Evolutionary conservation across 2,329 filamentous ascomycete genomes (phyloP), one percentile per base, ranked within the genome.

Genomic region (Aspergillus sp.): DNA sequence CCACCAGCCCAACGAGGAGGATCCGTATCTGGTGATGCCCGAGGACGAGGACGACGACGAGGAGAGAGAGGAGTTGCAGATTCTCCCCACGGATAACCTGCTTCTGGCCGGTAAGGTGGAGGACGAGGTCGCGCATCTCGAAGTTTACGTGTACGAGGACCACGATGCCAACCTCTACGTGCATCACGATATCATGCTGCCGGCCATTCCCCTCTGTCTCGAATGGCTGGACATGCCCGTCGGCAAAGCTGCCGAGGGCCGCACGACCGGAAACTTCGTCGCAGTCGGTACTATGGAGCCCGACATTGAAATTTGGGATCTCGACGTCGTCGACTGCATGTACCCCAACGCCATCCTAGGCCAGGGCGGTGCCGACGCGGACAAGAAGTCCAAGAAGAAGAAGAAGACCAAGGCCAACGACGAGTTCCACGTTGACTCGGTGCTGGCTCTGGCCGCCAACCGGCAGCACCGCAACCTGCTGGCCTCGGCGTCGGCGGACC

Each of bases 101-200:
- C 84, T 99, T 36, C 82, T 99, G 52, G 91, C 94, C 11, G 93
- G 92, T 65, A 94, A 96, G 79, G 89, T 98, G 54, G 95, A 99
- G 77, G 95, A 99, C 69, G 95, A 99, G 74, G 88, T 99, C 62
- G 94, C 95, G 18, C 94, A 98, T 77, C 83, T 99, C 26, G 95
- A 99, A 76, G 90, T 98, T 20, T 97, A 98, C 72, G 92, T 99
- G 29, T 99, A 98, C 78, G 95, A 99, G 77, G 95, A 98, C 69
- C 87, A 87, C 63, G 90, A 89, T 49, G 95, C 98, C 78, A 99
- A 99, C 75, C 88, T 99, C 62, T 99, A 99, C 76, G 94, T 99
- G 24, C 95, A 99, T 80, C 95, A 99, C 84, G 95, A 99, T 77
- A 96, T 99, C 69, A 98, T 99, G 94, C 85, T 99, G 57, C 95